These are phyloP conservation scores for Ganoderma meredithae DNA, from an alignment of 1,284 basidiomycete species.

Conservation along the genomic window DNA sequence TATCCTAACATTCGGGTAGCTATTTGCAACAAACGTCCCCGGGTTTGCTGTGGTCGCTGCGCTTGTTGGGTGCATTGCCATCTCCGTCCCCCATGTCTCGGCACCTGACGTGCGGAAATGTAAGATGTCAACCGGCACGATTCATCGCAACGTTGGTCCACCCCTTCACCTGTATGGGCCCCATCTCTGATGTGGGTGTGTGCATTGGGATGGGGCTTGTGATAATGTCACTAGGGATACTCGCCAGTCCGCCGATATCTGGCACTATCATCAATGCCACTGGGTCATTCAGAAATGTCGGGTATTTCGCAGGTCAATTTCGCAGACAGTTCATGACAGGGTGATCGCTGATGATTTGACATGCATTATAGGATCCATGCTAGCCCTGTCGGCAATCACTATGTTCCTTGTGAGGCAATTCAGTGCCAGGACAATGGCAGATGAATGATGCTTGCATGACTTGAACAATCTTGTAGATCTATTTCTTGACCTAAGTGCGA, in stretches of 20 bases:
- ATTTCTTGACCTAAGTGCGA: neutral
- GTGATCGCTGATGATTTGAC: no score
- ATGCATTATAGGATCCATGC: neutral
- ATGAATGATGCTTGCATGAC: no score
- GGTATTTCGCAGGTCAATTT: slow-evolving; percentile 58
- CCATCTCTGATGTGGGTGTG: slow-evolving; percentile 58
- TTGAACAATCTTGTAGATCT: neutral
- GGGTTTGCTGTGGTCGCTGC: slow-evolving; percentile 49
- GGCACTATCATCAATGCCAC: slow-evolving; percentile 54
- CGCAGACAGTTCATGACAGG: neutral
- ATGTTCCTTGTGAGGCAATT: neutral
- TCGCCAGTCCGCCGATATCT: slow-evolving; percentile 60
- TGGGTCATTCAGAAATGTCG: slow-evolving; percentile 55
- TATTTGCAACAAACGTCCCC: slow-evolving; percentile 50
- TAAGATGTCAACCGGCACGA: slow-evolving; percentile 61
- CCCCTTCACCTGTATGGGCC: slow-evolving; percentile 63
- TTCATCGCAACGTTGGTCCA: slow-evolving; percentile 59
- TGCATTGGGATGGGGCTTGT: slow-evolving; percentile 60
- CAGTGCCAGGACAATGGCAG: neutral
- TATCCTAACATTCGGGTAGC: slow-evolving; percentile 63
- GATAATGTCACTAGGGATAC: slow-evolving; percentile 49
- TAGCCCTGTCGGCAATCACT: neutral
- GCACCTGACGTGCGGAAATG: slow-evolving; percentile 50
- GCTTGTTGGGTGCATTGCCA: neutral
- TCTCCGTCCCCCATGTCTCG: no score